Evolutionary conservation across 1,139 yeast genomes (phyloP), one percentile per base, ranked within the genome.

Genomic region (Debaryomyces sp.): DNA sequence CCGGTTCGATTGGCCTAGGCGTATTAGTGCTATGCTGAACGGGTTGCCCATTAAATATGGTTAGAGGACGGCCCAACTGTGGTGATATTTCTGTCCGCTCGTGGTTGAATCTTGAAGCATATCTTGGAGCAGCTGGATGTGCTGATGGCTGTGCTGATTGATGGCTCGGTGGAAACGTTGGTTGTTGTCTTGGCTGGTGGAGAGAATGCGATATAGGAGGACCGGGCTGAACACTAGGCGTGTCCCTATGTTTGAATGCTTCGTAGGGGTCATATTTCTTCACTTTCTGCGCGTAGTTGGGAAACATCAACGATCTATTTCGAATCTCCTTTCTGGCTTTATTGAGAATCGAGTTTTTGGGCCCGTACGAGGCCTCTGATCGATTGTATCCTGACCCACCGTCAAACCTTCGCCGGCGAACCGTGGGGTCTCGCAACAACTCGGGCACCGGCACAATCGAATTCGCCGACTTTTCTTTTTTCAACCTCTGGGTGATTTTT

Each of bases 401-500:
- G 6, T 41, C 29, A 32, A 36, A 36, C 40, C 46, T 43, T 17
- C 44, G 46, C 27, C 64, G 59, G 36, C 71, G 56, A 1, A 71
- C 70, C 5, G 74, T 63, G 1, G 81, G 80, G 48, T 75, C 80
- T 40, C 69, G 58, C 6, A 73, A 53, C 6, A 74, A 57, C 42
- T 70, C 71, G 36, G 67, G 68, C 4, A 75, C 75, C 12, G 75
- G 61, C 9, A 71, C 68, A 1, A 82, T 75, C 52, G 79, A 74
- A 47, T 79, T 82, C 44, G 68, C 71, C 13, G 75, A 70, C 54
- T 80, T 79, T 47, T 80, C 74, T 45, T 64, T 56, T 51, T 73
- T 66, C 17, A 79, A 58, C 50, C 66, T 66, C 50, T 73, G 71
- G 51, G 77, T 77, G 54, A 78, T 68, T 41, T 66, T 60, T 50